Evolutionary conservation across 345 rosid genomes (phyloP).

Genomic region (Eutrema heterophyllum): DNA sequence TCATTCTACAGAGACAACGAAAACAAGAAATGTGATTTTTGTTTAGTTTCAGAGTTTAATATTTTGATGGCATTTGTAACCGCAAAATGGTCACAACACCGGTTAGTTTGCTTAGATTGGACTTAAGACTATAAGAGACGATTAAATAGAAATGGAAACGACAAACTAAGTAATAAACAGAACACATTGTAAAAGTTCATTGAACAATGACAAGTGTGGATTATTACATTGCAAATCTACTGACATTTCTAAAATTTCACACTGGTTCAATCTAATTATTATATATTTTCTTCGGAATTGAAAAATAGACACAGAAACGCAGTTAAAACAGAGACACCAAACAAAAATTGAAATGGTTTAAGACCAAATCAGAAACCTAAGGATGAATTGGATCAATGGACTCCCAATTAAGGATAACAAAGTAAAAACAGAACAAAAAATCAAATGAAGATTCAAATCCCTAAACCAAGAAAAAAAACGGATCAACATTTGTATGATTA

Average conservation of each 20-base stretch:
- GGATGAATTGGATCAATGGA: neutral
- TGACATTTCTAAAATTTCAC: neutral
- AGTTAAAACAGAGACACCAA: too few species aligned
- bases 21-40: neutral
- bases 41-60: neutral
- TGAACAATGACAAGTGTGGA: neutral
- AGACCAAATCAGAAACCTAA: neutral
- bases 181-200: neutral
- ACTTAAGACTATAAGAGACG: neutral
- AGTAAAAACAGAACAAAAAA: neutral
- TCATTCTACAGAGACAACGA: conserved; percentile 29
- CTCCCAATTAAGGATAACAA: neutral
- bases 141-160: neutral
- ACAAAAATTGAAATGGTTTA: too few species aligned
- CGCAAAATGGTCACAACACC: neutral
- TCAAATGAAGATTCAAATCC: neutral
- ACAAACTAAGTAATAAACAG: neutral
- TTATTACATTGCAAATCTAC: conserved; percentile 2
- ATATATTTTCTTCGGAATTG: neutral
- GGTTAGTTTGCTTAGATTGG: neutral
- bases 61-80: too few species aligned
- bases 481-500: neutral
- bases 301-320: too few species aligned
- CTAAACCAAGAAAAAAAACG: neutral
- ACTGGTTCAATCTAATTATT: neutral